Percentiles rank a stretch among this genome's conserved stretches.
Conservation (phyloP, 2,329 filamentous ascomycete genomes). For the Phialophora tarda region DNA sequence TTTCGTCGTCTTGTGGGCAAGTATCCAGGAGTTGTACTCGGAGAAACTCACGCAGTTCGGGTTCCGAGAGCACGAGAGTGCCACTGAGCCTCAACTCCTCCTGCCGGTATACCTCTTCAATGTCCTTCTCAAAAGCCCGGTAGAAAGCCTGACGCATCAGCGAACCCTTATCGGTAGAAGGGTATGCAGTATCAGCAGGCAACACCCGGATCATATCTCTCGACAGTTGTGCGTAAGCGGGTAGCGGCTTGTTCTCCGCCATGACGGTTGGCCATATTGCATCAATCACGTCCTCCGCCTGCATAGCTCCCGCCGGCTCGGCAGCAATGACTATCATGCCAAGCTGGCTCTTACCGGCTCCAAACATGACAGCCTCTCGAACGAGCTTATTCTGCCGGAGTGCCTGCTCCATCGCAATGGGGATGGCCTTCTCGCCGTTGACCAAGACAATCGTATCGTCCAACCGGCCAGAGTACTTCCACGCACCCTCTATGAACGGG, state of each 20-base stretch:
- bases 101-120: slow-evolving; percentile 53
- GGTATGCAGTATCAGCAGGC: slow-evolving; percentile 53
- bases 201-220: slow-evolving; percentile 55
- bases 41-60: slow-evolving; percentile 47
- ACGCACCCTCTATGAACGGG: slow-evolving; percentile 41
- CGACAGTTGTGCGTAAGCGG: slow-evolving; percentile 55
- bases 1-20: slow-evolving; percentile 30
- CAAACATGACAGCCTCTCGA: slow-evolving; percentile 64
- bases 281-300: slow-evolving; percentile 55
- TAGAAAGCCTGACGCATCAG: slow-evolving; percentile 61
- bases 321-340: slow-evolving; percentile 61
- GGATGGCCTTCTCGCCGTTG: slow-evolving; percentile 59
- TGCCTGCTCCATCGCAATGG: slow-evolving; percentile 58
- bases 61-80: slow-evolving; percentile 39
- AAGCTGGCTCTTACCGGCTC: slow-evolving; percentile 58
- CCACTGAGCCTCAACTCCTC: slow-evolving; percentile 31
- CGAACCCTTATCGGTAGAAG: slow-evolving; percentile 63
- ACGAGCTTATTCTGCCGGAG: slow-evolving; percentile 61
- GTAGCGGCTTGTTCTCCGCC: slow-evolving; percentile 57
- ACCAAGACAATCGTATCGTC: slow-evolving; percentile 56
- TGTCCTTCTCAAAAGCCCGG: slow-evolving; percentile 54
- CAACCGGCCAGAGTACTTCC: slow-evolving; percentile 54
- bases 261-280: slow-evolving; percentile 58
- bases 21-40: slow-evolving; percentile 41
- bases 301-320: slow-evolving; percentile 50